phyloP scores from a whole-genome alignment of 2,329 filamentous ascomycete genomes.

The Paraphoma sp. region DNA sequence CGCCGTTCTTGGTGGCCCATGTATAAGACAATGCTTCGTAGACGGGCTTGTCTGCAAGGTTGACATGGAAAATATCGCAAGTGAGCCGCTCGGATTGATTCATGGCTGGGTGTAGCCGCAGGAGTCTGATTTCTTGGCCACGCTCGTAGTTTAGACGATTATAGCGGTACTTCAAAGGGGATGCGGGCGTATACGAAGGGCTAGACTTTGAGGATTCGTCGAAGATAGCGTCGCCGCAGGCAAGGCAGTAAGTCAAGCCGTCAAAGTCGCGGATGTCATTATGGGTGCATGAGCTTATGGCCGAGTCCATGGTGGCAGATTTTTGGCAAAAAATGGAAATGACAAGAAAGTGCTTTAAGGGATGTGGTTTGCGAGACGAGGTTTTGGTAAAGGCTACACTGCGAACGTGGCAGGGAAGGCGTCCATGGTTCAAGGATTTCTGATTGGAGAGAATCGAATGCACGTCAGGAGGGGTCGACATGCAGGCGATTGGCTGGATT shows the following conservation, averaged over 20 bases:
- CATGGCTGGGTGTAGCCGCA: not conserved
- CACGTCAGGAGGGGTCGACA: not conserved
- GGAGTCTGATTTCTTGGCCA: not conserved
- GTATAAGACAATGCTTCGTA: constrained; percentile 4
- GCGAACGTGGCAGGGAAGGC: no score
- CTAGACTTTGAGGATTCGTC: not conserved
- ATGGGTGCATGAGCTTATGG: not conserved
- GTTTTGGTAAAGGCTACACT: no score
- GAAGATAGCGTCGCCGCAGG: not conserved
- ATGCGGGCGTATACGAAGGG: no score
- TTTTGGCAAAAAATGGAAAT: no score
- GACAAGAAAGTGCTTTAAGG: no score
- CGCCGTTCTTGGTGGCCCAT: not conserved
- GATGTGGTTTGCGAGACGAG: no score
- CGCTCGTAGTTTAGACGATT: not conserved
- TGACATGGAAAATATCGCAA: not conserved
- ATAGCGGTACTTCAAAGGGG: not conserved
- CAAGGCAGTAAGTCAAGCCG: not conserved
- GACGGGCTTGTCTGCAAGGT: not conserved
- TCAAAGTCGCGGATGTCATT: not conserved
- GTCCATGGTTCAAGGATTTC: no score
- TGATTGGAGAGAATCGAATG: not conserved
- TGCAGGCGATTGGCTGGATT: no score
- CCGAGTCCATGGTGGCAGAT: not conserved
- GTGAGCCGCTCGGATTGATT: not conserved